Evolutionary conservation across 257 asterid species (phyloP).

Genomic region (Gardenia jasminoides): DNA sequence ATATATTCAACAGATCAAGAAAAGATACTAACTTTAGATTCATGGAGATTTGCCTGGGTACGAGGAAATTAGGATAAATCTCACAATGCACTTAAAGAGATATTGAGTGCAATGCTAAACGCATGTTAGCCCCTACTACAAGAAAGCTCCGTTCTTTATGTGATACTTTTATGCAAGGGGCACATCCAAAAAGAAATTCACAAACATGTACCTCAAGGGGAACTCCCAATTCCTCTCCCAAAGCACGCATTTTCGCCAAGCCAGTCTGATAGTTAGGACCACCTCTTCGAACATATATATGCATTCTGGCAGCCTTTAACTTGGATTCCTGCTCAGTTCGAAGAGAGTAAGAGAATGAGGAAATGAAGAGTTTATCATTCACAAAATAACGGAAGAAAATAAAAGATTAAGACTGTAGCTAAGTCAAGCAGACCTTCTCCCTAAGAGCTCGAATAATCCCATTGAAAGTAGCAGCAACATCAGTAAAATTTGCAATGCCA

Average conservation of each 20-base stretch:
- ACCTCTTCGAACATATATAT: slow-evolving; percentile 80
- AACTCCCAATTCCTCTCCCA: slow-evolving; percentile 82
- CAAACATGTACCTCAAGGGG: slow-evolving; percentile 68
- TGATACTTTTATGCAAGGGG: neutral
- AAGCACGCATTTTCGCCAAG: slow-evolving; percentile 68
- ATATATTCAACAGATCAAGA: neutral
- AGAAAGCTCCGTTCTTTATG: neutral
- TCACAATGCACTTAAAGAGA: neutral
- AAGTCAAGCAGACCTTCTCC: slow-evolving; percentile 61
- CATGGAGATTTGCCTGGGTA: neutral
- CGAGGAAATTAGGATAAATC: neutral
- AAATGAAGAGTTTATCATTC: neutral
- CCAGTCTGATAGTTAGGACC: slow-evolving; percentile 93
- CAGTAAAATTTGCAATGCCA: slow-evolving; percentile 91
- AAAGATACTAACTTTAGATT: neutral
- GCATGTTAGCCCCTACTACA: neutral
- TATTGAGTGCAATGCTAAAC: neutral
- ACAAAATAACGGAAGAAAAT: neutral
- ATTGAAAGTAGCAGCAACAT: slow-evolving; percentile 87
- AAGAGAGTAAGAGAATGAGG: neutral
- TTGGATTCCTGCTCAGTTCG: slow-evolving; percentile 54
- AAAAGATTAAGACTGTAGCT: neutral
- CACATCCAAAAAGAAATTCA: neutral
- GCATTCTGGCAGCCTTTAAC: slow-evolving; percentile 78
- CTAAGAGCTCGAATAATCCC: slow-evolving; percentile 85